Evolutionary conservation across 345 rosid genomes (phyloP).

Genomic region (Capsella bursapastoris): DNA sequence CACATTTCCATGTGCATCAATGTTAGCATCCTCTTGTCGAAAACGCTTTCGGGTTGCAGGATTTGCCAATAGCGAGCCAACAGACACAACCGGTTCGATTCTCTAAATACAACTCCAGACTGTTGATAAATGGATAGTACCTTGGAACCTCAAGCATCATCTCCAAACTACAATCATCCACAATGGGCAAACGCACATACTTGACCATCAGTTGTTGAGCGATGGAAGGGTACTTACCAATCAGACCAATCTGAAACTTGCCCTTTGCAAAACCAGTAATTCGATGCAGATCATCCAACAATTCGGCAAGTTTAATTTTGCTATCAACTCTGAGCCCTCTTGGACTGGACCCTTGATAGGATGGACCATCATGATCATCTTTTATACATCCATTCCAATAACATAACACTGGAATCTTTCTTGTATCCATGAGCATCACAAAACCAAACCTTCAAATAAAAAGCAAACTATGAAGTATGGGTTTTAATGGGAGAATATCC

Average conservation of each 20-base stretch:
- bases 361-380: constrained; percentile 37
- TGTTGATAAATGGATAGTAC: constrained; percentile 13
- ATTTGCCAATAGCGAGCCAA: background rate
- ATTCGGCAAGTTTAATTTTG: background rate
- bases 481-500: background rate
- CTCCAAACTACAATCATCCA: constrained; percentile 27
- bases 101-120: constrained; percentile 9
- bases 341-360: constrained; percentile 27
- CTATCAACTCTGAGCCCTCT: constrained; percentile 29
- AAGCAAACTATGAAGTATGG: background rate
- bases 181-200: constrained; percentile 23
- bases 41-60: background rate
- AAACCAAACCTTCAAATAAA: background rate
- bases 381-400: constrained; percentile 26
- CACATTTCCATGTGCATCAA: background rate
- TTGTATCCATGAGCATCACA: constrained; percentile 4
- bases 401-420: constrained; percentile 22
- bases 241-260: constrained; percentile 4
- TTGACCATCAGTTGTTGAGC: constrained; percentile 22
- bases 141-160: constrained; percentile 31
- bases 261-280: constrained; percentile 28
- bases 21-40: background rate
- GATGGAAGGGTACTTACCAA: constrained; percentile 20
- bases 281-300: constrained; percentile 20
- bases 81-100: background rate